Evolutionary conservation across 495 filamentous ascomycete genomes (phyloP).

Genomic region (Amniculicola lignicola): DNA sequence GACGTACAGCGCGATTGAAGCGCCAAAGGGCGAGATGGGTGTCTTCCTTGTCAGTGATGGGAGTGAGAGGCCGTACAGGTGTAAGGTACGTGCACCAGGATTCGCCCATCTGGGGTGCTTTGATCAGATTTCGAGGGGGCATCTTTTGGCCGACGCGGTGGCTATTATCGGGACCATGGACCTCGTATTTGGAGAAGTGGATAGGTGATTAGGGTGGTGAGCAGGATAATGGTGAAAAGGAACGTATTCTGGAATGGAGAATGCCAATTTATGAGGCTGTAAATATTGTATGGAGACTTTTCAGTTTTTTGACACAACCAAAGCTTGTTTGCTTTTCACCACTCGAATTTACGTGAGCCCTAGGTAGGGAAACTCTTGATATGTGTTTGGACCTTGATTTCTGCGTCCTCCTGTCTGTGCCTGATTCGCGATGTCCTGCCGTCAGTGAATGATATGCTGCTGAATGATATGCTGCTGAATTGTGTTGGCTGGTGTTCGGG

Average conservation of each 20-base stretch:
- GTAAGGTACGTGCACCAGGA: slow-evolving; percentile 94
- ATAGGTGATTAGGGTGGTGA: slow-evolving; percentile 9
- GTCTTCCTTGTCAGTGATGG: slow-evolving; percentile 97
- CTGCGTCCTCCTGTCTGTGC: no score
- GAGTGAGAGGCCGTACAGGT: slow-evolving; percentile 92
- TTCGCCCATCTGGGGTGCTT: slow-evolving; percentile 95
- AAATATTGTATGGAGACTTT: slow-evolving; percentile 32
- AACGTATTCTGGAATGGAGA: neutral
- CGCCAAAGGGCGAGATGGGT: slow-evolving; percentile 99
- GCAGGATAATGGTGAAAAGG: neutral
- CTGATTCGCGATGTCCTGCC: no score
- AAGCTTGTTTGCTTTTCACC: no score
- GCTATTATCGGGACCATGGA: slow-evolving; percentile 71
- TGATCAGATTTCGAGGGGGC: slow-evolving; percentile 86
- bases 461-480: no score
- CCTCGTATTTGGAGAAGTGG: slow-evolving; percentile 35
- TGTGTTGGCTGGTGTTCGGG: no score
- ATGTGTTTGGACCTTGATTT: no score
- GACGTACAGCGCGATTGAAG: slow-evolving; percentile 96
- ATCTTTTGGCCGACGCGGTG: slow-evolving; percentile 94
- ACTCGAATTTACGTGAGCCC: no score
- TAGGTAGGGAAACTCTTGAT: no score
- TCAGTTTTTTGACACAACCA: no score
- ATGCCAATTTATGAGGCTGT: slow-evolving; percentile 13
- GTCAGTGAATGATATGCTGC: no score